Evolutionary conservation across 768 basidiomycete species (phyloP).

Genomic region (Coprinopsis cinerea): DNA sequence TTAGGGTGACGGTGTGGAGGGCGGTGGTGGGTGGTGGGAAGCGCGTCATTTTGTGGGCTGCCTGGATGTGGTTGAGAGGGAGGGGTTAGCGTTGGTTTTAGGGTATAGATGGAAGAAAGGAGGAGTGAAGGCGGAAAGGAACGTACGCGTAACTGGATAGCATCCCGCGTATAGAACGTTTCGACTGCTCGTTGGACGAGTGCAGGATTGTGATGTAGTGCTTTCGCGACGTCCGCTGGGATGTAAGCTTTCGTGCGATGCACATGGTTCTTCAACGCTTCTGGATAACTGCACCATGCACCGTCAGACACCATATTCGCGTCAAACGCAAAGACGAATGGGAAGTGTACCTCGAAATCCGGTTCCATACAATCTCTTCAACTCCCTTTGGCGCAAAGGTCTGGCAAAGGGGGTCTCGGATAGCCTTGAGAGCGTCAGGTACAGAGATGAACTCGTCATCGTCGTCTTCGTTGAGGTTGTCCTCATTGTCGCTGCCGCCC

Average conservation of each 20-base stretch:
- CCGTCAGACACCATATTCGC: no score
- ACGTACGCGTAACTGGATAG: slow-evolving; percentile 78
- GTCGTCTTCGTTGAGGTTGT: slow-evolving; percentile 30
- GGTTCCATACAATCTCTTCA: slow-evolving; percentile 61
- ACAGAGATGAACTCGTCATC: slow-evolving; percentile 48
- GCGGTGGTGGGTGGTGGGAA: slow-evolving; percentile 72
- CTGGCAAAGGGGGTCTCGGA: slow-evolving; percentile 45
- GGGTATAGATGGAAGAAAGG: background rate
- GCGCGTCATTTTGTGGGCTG: slow-evolving; percentile 83
- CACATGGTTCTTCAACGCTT: slow-evolving; percentile 53
- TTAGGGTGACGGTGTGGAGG: slow-evolving; percentile 65
- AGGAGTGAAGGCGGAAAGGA: background rate
- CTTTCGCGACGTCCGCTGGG: slow-evolving; percentile 73
- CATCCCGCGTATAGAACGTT: slow-evolving; percentile 94
- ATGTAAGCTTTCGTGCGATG: slow-evolving; percentile 78
- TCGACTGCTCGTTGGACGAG: slow-evolving; percentile 86
- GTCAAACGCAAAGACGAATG: background rate
- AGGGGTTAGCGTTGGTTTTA: no score
- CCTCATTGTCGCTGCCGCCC: slow-evolving; percentile 54
- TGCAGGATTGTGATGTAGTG: slow-evolving; percentile 53
- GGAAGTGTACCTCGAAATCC: slow-evolving; percentile 55
- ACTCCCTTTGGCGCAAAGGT: slow-evolving; percentile 59
- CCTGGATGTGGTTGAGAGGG: slow-evolving; percentile 41
- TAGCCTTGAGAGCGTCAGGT: slow-evolving; percentile 57
- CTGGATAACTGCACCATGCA: slow-evolving; percentile 63